Evolutionary conservation across 257 asterid species (phyloP).

Genomic region (Prunella vulgaris): DNA sequence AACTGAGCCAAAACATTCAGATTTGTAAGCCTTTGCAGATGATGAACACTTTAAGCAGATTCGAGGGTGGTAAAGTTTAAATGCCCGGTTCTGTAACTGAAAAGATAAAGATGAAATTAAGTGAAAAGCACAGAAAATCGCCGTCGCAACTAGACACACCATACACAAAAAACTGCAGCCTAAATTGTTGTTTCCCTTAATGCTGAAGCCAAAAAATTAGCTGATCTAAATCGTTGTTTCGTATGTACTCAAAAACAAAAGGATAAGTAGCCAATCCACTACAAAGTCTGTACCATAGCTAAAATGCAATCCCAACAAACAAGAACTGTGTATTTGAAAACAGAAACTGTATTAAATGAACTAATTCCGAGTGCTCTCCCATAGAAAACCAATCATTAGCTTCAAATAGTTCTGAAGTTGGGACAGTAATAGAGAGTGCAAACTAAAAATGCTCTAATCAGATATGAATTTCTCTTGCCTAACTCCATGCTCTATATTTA

Average conservation of each 20-base stretch:
- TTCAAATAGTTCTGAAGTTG: not conserved
- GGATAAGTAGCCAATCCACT: not conserved
- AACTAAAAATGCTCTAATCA: not conserved
- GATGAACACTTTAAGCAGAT: slow-evolving; percentile 39
- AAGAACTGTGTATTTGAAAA: not conserved
- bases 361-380: not conserved
- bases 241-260: not conserved
- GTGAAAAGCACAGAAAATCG: not conserved
- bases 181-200: not conserved
- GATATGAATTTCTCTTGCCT: not conserved
- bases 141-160: not conserved
- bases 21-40: slow-evolving; percentile 30
- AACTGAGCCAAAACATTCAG: slow-evolving; percentile 15
- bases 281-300: not conserved
- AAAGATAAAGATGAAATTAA: not conserved
- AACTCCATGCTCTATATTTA: not conserved
- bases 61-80: slow-evolving; percentile 34
- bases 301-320: not conserved
- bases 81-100: slow-evolving; percentile 51
- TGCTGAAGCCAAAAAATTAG: not conserved
- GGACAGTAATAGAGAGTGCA: not conserved
- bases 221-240: not conserved
- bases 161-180: not conserved
- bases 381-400: not conserved
- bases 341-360: not conserved